A percentile compares a stretch with the other conserved stretches of the same genome.
phyloP scores from a whole-genome alignment of 768 basidiomycete species.

The Psilocybe sp. region DNA sequence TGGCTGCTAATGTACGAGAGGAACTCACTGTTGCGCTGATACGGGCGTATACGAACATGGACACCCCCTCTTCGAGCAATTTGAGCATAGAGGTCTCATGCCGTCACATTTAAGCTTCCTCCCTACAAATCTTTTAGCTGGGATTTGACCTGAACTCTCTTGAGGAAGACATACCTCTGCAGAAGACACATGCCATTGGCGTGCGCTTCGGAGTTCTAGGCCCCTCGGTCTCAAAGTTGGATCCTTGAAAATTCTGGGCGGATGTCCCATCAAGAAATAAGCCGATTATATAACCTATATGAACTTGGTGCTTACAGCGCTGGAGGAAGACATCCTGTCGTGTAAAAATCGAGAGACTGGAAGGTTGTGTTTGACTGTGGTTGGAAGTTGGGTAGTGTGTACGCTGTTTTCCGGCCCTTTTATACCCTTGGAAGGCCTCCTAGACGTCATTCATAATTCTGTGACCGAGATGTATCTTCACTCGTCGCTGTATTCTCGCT shows the following conservation, averaged over 20 bases:
- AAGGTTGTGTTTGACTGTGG: too few species aligned
- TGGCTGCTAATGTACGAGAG: neutral
- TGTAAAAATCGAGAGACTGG: too few species aligned
- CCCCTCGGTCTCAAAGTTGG: slow-evolving; percentile 12
- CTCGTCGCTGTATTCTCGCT: too few species aligned
- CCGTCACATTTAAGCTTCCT: slow-evolving; percentile 77
- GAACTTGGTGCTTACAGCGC: too few species aligned
- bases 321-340: too few species aligned
- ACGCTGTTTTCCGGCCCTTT: too few species aligned
- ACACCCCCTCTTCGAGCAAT: slow-evolving; percentile 59
- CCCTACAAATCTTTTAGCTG: slow-evolving; percentile 31
- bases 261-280: too few species aligned
- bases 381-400: too few species aligned
- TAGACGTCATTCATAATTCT: too few species aligned
- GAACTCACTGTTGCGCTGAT: slow-evolving; percentile 41
- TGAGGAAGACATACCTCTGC: slow-evolving; percentile 46
- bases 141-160: neutral
- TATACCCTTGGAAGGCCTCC: too few species aligned
- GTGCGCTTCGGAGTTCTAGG: slow-evolving; percentile 41
- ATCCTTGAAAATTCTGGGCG: neutral
- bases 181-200: slow-evolving; percentile 75
- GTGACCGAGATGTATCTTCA: too few species aligned
- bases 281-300: too few species aligned
- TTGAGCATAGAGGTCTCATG: slow-evolving; percentile 55
- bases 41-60: slow-evolving; percentile 65